These are phyloP conservation scores for Butyriboletus loyo DNA, from an alignment of 768 basidiomycete species.

Conservation along the genomic window DNA sequence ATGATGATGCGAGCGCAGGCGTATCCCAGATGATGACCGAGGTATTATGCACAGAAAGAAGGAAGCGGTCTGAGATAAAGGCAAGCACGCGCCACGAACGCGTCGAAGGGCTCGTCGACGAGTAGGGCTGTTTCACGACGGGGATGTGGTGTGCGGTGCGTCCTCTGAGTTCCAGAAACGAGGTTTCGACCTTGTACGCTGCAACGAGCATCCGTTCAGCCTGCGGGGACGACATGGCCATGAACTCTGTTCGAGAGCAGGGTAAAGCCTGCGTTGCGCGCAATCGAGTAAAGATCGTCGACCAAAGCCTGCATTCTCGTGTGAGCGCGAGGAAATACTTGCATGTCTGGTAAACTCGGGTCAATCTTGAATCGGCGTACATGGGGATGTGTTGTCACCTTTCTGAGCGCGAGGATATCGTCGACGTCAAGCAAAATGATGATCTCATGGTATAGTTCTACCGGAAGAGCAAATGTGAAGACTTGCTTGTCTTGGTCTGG, in stretches of 20 bases:
- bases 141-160: background rate
- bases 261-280: slow-evolving; percentile 14
- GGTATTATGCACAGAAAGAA: slow-evolving; percentile 14
- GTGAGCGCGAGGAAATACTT: slow-evolving; percentile 17
- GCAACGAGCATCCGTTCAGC: slow-evolving; percentile 14
- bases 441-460: slow-evolving; percentile 17
- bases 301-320: slow-evolving; percentile 18
- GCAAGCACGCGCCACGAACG: slow-evolving; percentile 9
- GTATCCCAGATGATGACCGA: slow-evolving; percentile 18
- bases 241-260: slow-evolving; percentile 11
- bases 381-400: background rate
- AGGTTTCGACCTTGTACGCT: slow-evolving; percentile 13
- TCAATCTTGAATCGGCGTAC: background rate
- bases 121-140: background rate
- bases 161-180: slow-evolving; percentile 16
- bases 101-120: background rate
- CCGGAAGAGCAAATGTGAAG: slow-evolving; percentile 7
- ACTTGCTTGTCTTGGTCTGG: background rate
- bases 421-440: slow-evolving; percentile 10
- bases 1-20: background rate
- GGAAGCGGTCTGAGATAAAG: slow-evolving; percentile 21
- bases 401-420: slow-evolving; percentile 17
- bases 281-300: slow-evolving; percentile 9
- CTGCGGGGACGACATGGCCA: slow-evolving; percentile 4
- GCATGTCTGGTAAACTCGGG: slow-evolving; percentile 21